Base-by-base conservation (phyloP, 1,284 basidiomycete species). In the Pyrrhoderma lamaoense region DNA sequence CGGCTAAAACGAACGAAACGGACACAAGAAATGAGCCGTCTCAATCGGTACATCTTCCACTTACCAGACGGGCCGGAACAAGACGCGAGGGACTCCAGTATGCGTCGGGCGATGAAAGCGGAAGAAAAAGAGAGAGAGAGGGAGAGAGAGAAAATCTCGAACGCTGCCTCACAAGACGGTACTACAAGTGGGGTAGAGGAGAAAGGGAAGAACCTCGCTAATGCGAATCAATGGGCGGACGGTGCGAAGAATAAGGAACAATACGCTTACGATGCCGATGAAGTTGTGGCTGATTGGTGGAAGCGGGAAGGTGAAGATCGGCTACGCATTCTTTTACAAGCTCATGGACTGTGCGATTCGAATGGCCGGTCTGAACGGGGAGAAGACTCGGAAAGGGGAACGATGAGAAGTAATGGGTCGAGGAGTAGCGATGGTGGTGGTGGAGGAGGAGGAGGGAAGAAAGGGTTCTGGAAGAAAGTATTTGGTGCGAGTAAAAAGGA, bases 1-100 rank as follows among this genome's bases (percentile, higher is more conserved):
- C 67, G 76, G 19, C 68, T 73, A 47, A 63, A 69, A 1, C 70
- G 74, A 18, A 70, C 67, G 22, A 61, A 64, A 1, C 56, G 60
- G 8, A 66, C 68, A 2, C 67, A 71, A 42, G 57, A 60, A 42
- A 70, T 64, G 55, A 67, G 72, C 38, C 61, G 66, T 14, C 61
- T 64, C 21, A 73, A 75, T 54, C 67, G 68, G 42, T 52, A 60
- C 22, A 64, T 70, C 54, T 60, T 72, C 52, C 69, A 66, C 35
- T 47, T 70, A 5, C 67, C 68, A 1, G 55, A 58, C 11, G 75
- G 73, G 0, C 62, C 65, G 1, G 61, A 64, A 43, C 74, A 73
- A 54, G 61, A 68, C 42, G 54, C 56, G 19, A 66, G 75, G n/a
- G 73, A 77, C 50, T 57, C 50, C 3, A 58, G 60, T 27, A 57